These are phyloP conservation scores for Monosporascus cannonballus DNA, from an alignment of 2,329 filamentous ascomycete species.

Conservation along the genomic window DNA sequence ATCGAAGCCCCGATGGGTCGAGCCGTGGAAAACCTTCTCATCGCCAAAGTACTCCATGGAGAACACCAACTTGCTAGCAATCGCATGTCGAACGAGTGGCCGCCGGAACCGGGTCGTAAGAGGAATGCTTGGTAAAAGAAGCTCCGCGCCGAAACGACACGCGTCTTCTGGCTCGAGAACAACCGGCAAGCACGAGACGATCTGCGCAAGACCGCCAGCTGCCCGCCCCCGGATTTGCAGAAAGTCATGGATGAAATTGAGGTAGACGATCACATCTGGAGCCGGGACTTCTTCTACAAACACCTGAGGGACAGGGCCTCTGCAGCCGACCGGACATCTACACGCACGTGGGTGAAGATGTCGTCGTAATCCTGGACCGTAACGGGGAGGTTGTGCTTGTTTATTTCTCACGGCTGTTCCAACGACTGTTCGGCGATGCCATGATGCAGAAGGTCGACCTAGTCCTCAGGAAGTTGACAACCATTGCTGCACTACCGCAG, in stretches of 20 bases:
- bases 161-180: neutral
- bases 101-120: neutral
- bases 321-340: neutral
- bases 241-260: neutral
- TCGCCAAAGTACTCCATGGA: neutral
- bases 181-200: neutral
- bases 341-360: neutral
- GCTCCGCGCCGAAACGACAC: neutral
- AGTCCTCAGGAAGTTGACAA: neutral
- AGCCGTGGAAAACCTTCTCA: neutral
- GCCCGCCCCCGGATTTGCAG: neutral
- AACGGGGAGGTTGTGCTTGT: neutral
- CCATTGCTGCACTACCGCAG: neutral
- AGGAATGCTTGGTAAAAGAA: neutral
- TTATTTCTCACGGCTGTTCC: slow-evolving; percentile 1
- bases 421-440: neutral
- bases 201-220: neutral
- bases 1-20: neutral
- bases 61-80: neutral
- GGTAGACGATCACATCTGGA: neutral
- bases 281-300: slow-evolving; percentile 1
- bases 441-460: neutral
- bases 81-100: neutral
- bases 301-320: neutral
- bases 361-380: neutral